phyloP scores from a whole-genome alignment of 2,329 filamentous ascomycete genomes.

The Madurella fahalii region DNA sequence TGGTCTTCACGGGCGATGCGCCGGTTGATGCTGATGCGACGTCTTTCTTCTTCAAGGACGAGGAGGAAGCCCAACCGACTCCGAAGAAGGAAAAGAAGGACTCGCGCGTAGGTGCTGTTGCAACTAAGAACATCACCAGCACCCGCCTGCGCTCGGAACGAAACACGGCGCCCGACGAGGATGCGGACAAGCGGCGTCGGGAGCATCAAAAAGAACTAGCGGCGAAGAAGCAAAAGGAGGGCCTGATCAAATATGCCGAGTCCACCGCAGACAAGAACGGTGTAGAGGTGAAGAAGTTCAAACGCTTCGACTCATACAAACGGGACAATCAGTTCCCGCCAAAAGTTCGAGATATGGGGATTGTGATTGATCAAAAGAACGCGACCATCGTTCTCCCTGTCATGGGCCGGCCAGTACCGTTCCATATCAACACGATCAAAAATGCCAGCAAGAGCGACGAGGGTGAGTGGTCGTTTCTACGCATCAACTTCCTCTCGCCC shows the following conservation, averaged over 20 bases:
- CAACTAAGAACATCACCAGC: constrained; percentile 92
- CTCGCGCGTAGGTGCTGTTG: constrained; percentile 76
- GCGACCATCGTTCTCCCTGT: constrained; percentile 88
- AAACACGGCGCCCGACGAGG: constrained; percentile 81
- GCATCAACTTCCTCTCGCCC: constrained; percentile 95
- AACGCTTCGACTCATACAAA: constrained; percentile 98
- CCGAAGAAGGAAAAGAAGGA: constrained; percentile 92
- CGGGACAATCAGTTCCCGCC: constrained; percentile 88
- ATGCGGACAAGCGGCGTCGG: constrained; percentile 78
- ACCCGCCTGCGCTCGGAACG: constrained; percentile 89
- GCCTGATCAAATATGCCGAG: constrained; percentile 79
- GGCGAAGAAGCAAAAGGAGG: constrained; percentile 83
- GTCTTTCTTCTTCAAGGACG: constrained; percentile 98
- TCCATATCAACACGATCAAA: constrained; percentile 97
- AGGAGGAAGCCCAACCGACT: constrained; percentile 78
- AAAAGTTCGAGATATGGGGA: constrained; percentile 77
- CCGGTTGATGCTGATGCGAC: constrained; percentile 88
- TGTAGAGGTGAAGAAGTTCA: constrained; percentile 95
- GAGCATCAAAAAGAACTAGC: constrained; percentile 90
- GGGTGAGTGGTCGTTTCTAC: constrained; percentile 85
- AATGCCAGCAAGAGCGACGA: constrained; percentile 98
- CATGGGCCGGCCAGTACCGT: constrained; percentile 95
- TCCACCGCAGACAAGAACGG: constrained; percentile 82
- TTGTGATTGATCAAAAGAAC: constrained; percentile 88
- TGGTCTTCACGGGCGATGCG: constrained; percentile 91